Evolutionary conservation across 192 early-diverging fungal species (phyloP).

Genomic region (Coemansia furcata): DNA sequence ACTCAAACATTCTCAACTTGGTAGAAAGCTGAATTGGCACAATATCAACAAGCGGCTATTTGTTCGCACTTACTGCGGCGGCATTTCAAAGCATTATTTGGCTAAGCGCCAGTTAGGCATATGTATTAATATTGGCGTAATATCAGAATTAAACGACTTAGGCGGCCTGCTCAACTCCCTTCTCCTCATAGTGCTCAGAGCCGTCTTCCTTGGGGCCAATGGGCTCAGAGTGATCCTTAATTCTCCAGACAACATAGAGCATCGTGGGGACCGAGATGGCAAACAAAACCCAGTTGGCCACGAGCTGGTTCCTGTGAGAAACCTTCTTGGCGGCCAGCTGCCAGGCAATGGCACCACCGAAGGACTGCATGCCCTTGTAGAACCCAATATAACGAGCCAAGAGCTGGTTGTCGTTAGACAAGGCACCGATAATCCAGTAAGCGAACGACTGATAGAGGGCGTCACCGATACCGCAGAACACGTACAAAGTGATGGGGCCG

Average conservation of each 20-base stretch:
- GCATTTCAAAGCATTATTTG: background rate
- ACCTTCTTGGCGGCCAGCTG: slow-evolving; percentile 62
- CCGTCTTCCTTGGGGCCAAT: slow-evolving; percentile 18
- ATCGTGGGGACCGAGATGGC: slow-evolving; percentile 55
- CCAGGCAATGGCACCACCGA: slow-evolving; percentile 71
- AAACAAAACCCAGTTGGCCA: slow-evolving; percentile 61
- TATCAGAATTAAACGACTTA: background rate
- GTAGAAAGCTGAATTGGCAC: background rate
- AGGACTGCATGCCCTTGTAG: slow-evolving; percentile 90
- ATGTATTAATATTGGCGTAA: background rate
- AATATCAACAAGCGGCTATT: background rate
- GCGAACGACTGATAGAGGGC: slow-evolving; percentile 78
- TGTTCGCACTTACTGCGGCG: no score
- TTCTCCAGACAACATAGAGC: slow-evolving; percentile 53
- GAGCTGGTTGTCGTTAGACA: slow-evolving; percentile 76
- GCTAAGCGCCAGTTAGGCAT: background rate
- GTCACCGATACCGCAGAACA: slow-evolving; percentile 75
- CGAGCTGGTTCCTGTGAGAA: slow-evolving; percentile 48
- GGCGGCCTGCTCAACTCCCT: slow-evolving; percentile 5
- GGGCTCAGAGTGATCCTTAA: slow-evolving; percentile 50
- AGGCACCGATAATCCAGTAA: slow-evolving; percentile 86
- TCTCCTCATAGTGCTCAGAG: slow-evolving; percentile 24
- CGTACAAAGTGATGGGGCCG: slow-evolving; percentile 67
- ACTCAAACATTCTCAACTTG: no score
- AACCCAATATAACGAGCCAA: slow-evolving; percentile 76